These are phyloP conservation scores for Xerocomellus chrysenteron DNA, from an alignment of 768 basidiomycete genomes.

Conservation along the genomic window DNA sequence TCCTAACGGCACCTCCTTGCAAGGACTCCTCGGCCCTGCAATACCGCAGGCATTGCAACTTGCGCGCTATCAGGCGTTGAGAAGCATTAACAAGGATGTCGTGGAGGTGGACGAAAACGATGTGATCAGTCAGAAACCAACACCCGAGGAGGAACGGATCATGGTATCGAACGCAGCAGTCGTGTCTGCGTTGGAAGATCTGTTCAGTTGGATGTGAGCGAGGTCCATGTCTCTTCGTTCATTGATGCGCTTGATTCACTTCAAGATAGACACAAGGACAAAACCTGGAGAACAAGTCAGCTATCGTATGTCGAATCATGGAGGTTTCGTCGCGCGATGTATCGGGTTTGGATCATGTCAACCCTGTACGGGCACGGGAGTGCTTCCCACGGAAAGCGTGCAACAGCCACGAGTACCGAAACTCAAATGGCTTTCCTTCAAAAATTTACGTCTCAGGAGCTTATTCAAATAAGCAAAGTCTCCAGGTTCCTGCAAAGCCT, in stretches of 20 bases:
- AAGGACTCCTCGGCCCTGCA: constrained; percentile 8
- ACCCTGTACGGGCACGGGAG: constrained; percentile 4
- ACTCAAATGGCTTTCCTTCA: constrained; percentile 12
- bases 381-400: background rate
- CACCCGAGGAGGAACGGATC: constrained; percentile 15
- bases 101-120: constrained; percentile 7
- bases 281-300: constrained; percentile 4
- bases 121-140: constrained; percentile 12
- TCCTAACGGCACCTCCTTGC: background rate
- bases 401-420: background rate
- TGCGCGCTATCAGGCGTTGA: constrained; percentile 9
- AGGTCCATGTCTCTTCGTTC: background rate
- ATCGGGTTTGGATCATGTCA: constrained; percentile 11
- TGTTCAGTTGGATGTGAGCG: constrained; percentile 17
- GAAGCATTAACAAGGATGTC: background rate
- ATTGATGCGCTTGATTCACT: background rate
- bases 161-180: constrained; percentile 6
- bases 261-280: constrained; percentile 12
- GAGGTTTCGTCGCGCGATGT: constrained; percentile 13
- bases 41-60: constrained; percentile 10
- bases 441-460: constrained; percentile 16
- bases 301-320: constrained; percentile 15
- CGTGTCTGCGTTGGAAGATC: constrained; percentile 15
- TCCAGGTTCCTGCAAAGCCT: constrained; percentile 4
- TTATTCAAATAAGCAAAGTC: constrained; percentile 14